Evolutionary conservation across 164 flowering plant genomes (phyloP).

Genomic region (Vitis amurensis): DNA sequence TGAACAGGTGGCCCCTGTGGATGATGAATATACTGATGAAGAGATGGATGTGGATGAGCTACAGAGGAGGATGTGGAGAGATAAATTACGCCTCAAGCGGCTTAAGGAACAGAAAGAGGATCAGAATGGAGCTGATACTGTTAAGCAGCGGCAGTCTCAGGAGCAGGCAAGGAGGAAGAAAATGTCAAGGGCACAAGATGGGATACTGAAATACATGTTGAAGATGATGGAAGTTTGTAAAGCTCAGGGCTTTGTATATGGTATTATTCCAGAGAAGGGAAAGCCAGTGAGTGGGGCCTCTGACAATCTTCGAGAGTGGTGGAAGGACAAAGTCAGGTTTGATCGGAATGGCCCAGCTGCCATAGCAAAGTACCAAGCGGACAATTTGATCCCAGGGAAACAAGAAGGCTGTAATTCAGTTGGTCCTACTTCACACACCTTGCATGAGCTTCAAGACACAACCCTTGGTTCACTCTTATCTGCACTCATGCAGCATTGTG

Average conservation of each 20-base stretch:
- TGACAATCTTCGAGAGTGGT: slow-evolving; percentile 86
- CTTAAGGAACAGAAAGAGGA: slow-evolving; percentile 38
- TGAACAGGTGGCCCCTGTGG: slow-evolving; percentile 22
- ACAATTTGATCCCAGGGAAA: slow-evolving; percentile 36
- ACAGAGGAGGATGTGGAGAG: slow-evolving; percentile 45
- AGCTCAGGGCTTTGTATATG: slow-evolving; percentile 90
- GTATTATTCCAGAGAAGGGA: slow-evolving; percentile 88
- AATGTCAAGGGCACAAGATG: slow-evolving; percentile 91
- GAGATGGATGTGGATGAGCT: slow-evolving; percentile 44
- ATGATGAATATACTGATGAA: slow-evolving; percentile 43
- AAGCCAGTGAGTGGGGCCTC: slow-evolving; percentile 93
- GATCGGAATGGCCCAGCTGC: slow-evolving; percentile 91
- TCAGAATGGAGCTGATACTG: slow-evolving; percentile 28
- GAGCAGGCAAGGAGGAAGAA: slow-evolving; percentile 86
- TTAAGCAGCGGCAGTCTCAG: slow-evolving; percentile 31
- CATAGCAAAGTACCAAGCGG: slow-evolving; percentile 56
- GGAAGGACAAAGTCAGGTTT: slow-evolving; percentile 87
- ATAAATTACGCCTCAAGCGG: slow-evolving; percentile 34
- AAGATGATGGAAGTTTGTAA: slow-evolving; percentile 95
- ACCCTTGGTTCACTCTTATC: slow-evolving; percentile 58
- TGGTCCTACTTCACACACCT: slow-evolving; percentile 46
- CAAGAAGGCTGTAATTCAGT: slow-evolving; percentile 28
- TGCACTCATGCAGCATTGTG: slow-evolving; percentile 66
- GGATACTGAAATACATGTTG: slow-evolving; percentile 79
- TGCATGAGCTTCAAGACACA: slow-evolving; percentile 58